These are phyloP conservation scores for Apiospora arundinis DNA, from an alignment of 2,329 filamentous ascomycete species.

Conservation along the genomic window DNA sequence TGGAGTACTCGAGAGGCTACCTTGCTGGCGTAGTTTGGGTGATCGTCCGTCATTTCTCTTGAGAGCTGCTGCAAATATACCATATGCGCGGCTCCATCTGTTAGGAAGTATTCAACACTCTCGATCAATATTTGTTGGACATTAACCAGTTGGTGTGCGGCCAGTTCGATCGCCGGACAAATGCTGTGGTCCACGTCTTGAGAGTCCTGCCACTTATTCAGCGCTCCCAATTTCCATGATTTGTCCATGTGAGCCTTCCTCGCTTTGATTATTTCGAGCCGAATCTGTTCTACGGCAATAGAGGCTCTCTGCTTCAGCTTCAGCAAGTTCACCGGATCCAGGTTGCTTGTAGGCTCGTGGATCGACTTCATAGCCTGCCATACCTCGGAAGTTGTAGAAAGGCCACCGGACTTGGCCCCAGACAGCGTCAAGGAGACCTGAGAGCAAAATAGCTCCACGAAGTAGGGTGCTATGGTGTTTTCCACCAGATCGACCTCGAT, in stretches of 20 bases:
- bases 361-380: slow-evolving; percentile 12
- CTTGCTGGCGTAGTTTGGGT: too few species aligned
- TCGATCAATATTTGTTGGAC: background rate
- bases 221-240: background rate
- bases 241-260: background rate
- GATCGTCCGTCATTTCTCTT: background rate
- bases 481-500: background rate
- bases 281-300: background rate
- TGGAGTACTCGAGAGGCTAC: background rate
- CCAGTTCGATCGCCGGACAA: background rate
- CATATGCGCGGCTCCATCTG: too few species aligned
- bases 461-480: background rate
- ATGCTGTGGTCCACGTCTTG: slow-evolving; percentile 13
- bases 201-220: slow-evolving; percentile 10
- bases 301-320: background rate
- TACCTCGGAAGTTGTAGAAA: background rate
- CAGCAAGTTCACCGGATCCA: background rate
- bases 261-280: background rate
- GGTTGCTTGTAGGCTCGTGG: background rate
- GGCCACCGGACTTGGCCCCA: background rate
- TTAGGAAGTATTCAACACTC: background rate
- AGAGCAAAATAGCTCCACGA: background rate
- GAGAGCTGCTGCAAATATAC: background rate
- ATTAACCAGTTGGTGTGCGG: background rate
- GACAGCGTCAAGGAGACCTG: background rate